Conservation (phyloP, 768 basidiomycete genomes). For the Amanita rubescens region DNA sequence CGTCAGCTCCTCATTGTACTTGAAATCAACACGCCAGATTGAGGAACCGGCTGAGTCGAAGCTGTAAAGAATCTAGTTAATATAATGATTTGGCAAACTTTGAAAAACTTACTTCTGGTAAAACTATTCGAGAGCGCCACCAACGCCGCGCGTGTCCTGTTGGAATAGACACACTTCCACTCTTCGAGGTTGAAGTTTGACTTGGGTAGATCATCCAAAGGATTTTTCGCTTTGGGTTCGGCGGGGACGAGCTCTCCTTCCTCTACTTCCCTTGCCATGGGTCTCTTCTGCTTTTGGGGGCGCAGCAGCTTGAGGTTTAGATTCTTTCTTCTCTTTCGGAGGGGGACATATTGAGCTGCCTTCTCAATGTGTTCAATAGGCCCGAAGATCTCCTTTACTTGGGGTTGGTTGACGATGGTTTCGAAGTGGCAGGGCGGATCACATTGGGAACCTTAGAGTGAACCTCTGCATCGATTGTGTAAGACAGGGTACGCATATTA, state of each 20-base stretch:
- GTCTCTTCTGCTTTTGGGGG: constrained; percentile 58
- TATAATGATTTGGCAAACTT: not conserved
- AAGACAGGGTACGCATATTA: constrained; percentile 52
- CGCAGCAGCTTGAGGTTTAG: constrained; percentile 43
- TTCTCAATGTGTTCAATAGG: constrained; percentile 59
- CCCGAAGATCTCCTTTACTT: constrained; percentile 61
- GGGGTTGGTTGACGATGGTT: constrained; percentile 82
- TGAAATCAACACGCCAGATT: constrained; percentile 89
- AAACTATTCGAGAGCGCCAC: constrained; percentile 90
- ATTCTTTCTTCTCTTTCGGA: constrained; percentile 70
- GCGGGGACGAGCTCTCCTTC: constrained; percentile 66
- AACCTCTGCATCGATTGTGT: constrained; percentile 55
- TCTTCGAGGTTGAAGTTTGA: constrained; percentile 86
- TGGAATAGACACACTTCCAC: constrained; percentile 97
- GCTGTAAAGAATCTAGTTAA: constrained; percentile 31
- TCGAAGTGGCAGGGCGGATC: constrained; percentile 80
- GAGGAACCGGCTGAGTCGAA: constrained; percentile 88
- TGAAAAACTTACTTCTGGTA: constrained; percentile 74
- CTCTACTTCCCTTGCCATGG: constrained; percentile 56
- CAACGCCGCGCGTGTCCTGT: constrained; percentile 90
- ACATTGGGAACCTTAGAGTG: constrained; percentile 69
- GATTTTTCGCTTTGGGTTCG: constrained; percentile 92
- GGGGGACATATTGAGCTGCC: constrained; percentile 66
- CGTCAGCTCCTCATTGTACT: constrained; percentile 92
- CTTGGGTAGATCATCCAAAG: constrained; percentile 86